These are phyloP conservation scores for Chalciporus sphaerocephalus DNA, from an alignment of 768 basidiomycete genomes.

Conservation along the genomic window DNA sequence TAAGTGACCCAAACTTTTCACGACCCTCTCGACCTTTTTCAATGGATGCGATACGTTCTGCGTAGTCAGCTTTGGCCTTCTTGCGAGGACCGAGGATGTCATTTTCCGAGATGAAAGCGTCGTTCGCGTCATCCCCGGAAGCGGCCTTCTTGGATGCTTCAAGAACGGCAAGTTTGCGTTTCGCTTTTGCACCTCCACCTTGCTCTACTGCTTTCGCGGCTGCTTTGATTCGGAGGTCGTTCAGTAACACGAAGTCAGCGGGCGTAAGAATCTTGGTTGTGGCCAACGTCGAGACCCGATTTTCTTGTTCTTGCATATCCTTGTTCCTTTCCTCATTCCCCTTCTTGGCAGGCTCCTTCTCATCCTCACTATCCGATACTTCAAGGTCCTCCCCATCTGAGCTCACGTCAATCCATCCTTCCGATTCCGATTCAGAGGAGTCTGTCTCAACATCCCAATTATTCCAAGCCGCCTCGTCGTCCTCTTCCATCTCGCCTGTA, in stretches of 20 bases:
- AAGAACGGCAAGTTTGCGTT: slow-evolving; percentile 82
- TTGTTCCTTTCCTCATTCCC: slow-evolving; percentile 4
- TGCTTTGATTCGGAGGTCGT: slow-evolving; percentile 80
- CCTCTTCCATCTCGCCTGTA: slow-evolving; percentile 50
- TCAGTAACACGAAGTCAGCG: slow-evolving; percentile 89
- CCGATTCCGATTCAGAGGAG: slow-evolving; percentile 52
- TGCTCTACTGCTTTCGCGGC: slow-evolving; percentile 65
- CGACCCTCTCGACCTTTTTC: slow-evolving; percentile 91
- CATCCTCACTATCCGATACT: slow-evolving; percentile 87
- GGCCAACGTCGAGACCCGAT: slow-evolving; percentile 61
- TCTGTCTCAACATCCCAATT: slow-evolving; percentile 87
- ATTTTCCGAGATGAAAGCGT: slow-evolving; percentile 72
- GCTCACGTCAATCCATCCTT: slow-evolving; percentile 77
- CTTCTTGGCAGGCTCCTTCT: slow-evolving; percentile 31
- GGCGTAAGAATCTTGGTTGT: slow-evolving; percentile 96
- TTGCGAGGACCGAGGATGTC: slow-evolving; percentile 94
- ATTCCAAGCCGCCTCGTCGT: slow-evolving; percentile 73
- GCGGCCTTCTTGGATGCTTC: slow-evolving; percentile 64
- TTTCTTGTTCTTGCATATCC: slow-evolving; percentile 28
- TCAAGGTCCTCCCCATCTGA: slow-evolving; percentile 64
- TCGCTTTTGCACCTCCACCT: slow-evolving; percentile 70
- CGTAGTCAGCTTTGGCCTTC: slow-evolving; percentile 89
- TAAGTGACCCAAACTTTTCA: slow-evolving; percentile 86
- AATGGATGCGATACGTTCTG: slow-evolving; percentile 87
- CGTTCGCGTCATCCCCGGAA: slow-evolving; percentile 41